Evolutionary conservation across 352 stramenopile genomes (phyloP).

Genomic region (Peronosclerospora sorghi): DNA sequence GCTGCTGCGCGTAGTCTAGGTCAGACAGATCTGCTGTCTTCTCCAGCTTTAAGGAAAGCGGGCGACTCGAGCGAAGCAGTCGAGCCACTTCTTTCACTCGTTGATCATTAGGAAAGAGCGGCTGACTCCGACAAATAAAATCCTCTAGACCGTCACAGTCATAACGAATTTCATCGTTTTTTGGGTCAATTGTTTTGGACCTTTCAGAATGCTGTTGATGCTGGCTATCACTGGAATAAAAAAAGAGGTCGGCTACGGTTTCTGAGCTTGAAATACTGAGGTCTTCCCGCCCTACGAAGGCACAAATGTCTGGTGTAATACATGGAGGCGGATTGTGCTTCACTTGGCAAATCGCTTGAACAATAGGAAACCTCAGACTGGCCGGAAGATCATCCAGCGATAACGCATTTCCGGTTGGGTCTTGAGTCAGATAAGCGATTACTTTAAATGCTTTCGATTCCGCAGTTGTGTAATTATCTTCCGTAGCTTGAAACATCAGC

Average conservation of each 20-base stretch:
- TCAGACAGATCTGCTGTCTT: slow-evolving; percentile 56
- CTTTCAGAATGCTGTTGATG: slow-evolving; percentile 5
- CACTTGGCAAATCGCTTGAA: slow-evolving; percentile 43
- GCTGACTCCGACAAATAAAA: slow-evolving; percentile 39
- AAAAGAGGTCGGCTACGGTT: slow-evolving; percentile 2
- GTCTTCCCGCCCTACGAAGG: slow-evolving; percentile 52
- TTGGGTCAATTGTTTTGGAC: neutral
- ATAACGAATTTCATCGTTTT: slow-evolving; percentile 10
- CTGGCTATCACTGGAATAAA: neutral
- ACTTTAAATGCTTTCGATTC: slow-evolving; percentile 24
- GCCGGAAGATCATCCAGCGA: slow-evolving; percentile 46
- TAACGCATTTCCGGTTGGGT: slow-evolving; percentile 23
- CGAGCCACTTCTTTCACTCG: slow-evolving; percentile 75
- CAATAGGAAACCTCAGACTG: slow-evolving; percentile 44
- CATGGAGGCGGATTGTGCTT: slow-evolving; percentile 47
- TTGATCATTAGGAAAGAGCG: slow-evolving; percentile 57
- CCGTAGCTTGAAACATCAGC: slow-evolving; percentile 16
- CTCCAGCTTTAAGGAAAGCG: slow-evolving; percentile 60
- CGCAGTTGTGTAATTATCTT: slow-evolving; percentile 1
- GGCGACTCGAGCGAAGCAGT: slow-evolving; percentile 62
- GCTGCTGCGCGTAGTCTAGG: slow-evolving; percentile 67
- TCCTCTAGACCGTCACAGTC: slow-evolving; percentile 57
- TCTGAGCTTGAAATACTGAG: slow-evolving; percentile 25
- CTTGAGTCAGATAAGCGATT: slow-evolving; percentile 41
- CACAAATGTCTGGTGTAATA: slow-evolving; percentile 41